Evolutionary conservation across 371 early-diverging fungal genomes (phyloP).

Genomic region (Syncephalastrum racemosum): DNA sequence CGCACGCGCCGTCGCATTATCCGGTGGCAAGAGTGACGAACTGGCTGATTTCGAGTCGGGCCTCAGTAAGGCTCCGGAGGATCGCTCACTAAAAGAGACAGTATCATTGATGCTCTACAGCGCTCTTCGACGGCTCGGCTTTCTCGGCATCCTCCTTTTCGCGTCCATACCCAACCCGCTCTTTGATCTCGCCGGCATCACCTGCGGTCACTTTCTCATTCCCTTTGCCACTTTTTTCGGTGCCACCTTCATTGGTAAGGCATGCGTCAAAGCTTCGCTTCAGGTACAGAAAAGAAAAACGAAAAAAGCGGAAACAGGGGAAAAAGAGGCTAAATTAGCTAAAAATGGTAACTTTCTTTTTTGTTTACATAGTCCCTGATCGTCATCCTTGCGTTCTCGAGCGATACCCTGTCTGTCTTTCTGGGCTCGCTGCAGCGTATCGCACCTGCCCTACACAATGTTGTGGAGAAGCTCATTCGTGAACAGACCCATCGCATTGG

Average conservation of each 20-base stretch:
- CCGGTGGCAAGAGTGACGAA: constrained; percentile 67
- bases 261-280: constrained; percentile 80
- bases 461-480: constrained; percentile 31
- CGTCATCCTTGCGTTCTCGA: constrained; percentile 26
- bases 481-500: constrained; percentile 29
- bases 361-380: constrained; percentile 20
- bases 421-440: constrained; percentile 10
- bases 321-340: not conserved
- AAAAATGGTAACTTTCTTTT: not conserved
- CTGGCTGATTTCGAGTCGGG: constrained; percentile 59
- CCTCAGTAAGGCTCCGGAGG: constrained; percentile 40
- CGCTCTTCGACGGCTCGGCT: constrained; percentile 74
- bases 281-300: constrained; percentile 50
- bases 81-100: constrained; percentile 56
- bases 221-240: constrained; percentile 92
- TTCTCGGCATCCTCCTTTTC: constrained; percentile 85
- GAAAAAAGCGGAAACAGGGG: no score
- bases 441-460: constrained; percentile 25
- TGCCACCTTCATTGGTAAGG: constrained; percentile 91
- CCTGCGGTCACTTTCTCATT: constrained; percentile 86
- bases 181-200: constrained; percentile 93
- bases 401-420: constrained; percentile 20
- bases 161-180: constrained; percentile 96
- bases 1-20: constrained; percentile 80
- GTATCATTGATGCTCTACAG: constrained; percentile 62